Evolutionary conservation across 768 basidiomycete species (phyloP).

Genomic region (Termitomyces sp.): DNA sequence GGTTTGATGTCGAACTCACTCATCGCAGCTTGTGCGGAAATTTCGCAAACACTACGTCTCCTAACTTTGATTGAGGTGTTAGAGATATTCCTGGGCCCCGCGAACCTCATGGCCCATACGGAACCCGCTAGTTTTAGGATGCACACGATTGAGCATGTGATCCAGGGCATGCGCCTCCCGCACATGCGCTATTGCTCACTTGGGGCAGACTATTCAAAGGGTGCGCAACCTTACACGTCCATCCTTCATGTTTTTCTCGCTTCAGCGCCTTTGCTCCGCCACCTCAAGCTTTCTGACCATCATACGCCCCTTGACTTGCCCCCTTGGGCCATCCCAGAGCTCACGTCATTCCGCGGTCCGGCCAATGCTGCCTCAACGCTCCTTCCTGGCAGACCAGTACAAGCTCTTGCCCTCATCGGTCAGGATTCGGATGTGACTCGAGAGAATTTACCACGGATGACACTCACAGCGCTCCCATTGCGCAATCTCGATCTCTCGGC

Average conservation of each 20-base stretch:
- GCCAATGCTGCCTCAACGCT: slow-evolving; percentile 53
- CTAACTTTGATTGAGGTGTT: slow-evolving; percentile 44
- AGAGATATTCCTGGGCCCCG: slow-evolving; percentile 48
- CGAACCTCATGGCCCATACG: slow-evolving; percentile 24
- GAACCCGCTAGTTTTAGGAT: slow-evolving; percentile 13
- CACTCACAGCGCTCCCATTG: slow-evolving; percentile 41
- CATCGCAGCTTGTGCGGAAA: slow-evolving; percentile 31
- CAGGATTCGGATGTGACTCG: slow-evolving; percentile 51
- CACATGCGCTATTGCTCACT: slow-evolving; percentile 35
- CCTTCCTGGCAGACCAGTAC: slow-evolving; percentile 59
- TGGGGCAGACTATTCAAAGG: slow-evolving; percentile 40
- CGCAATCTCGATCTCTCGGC: slow-evolving; percentile 53
- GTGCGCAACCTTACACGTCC: slow-evolving; percentile 34
- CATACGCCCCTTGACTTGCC: slow-evolving; percentile 35
- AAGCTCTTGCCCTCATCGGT: slow-evolving; percentile 49
- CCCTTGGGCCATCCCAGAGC: slow-evolving; percentile 38
- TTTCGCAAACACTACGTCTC: slow-evolving; percentile 31
- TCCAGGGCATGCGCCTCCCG: slow-evolving; percentile 33
- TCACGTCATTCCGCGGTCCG: slow-evolving; percentile 55
- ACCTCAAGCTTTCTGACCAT: slow-evolving; percentile 44
- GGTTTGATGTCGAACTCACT: slow-evolving; percentile 25
- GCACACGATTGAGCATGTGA: slow-evolving; percentile 44
- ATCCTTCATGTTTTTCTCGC: slow-evolving; percentile 39
- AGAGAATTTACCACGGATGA: slow-evolving; percentile 46
- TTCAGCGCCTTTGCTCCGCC: slow-evolving; percentile 34